phyloP scores from a whole-genome alignment of 1,284 basidiomycete species.

The Leucoagaricus sp. region DNA sequence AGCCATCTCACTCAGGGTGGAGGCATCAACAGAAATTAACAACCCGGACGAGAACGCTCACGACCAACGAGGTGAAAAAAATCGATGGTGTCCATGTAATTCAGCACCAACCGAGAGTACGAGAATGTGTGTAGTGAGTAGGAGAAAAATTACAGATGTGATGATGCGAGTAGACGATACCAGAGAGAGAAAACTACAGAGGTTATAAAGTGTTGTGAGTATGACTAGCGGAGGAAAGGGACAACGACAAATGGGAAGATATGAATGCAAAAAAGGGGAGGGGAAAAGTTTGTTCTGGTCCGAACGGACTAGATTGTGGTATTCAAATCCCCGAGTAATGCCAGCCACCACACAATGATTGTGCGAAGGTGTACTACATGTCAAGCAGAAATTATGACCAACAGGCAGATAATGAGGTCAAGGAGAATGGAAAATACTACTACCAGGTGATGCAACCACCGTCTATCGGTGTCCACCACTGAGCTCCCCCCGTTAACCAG shows the following conservation, averaged over 20 bases:
- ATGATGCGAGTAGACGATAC: constrained; percentile 13
- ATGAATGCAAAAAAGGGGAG: constrained; percentile 3
- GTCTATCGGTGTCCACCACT: neutral
- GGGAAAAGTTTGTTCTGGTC: neutral
- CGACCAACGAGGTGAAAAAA: neutral
- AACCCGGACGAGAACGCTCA: no score
- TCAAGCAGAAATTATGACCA: constrained; percentile 3
- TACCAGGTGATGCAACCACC: neutral
- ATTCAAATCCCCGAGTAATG: neutral
- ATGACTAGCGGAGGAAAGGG: neutral
- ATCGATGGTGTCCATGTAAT: neutral
- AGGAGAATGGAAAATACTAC: neutral
- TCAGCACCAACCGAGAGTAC: constrained; percentile 9
- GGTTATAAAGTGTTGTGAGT: neutral
- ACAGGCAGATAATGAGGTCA: neutral
- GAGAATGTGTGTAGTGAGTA: constrained; percentile 8
- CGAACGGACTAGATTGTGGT: constrained; percentile 1
- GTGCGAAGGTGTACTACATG: neutral
- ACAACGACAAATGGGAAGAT: constrained; percentile 1
- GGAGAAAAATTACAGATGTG: constrained; percentile 11
- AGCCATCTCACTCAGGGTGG: no score
- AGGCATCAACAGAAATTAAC: no score
- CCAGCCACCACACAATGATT: neutral
- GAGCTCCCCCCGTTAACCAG: neutral
- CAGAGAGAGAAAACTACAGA: neutral